Conservation (phyloP, 768 basidiomycete species). For the Gautieria morchelliformis region DNA sequence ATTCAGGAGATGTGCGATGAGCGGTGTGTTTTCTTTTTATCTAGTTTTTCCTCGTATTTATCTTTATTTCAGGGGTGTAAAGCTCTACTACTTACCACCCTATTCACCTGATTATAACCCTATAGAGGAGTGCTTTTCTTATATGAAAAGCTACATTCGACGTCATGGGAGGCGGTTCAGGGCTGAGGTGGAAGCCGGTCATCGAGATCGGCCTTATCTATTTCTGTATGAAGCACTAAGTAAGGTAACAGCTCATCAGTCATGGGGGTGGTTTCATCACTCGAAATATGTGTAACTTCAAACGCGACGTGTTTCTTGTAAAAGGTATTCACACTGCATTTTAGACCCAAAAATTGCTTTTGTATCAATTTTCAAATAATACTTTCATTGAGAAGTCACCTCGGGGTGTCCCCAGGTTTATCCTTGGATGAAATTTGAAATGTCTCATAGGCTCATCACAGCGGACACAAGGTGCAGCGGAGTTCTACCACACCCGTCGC, state of each 20-base stretch:
- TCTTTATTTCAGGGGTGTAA: constrained; percentile 13
- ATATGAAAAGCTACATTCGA: constrained; percentile 22
- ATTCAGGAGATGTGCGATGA: constrained; percentile 23
- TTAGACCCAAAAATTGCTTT: too few relatives aligned
- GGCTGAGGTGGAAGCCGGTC: neutral
- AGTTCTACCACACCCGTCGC: too few relatives aligned
- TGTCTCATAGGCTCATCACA: too few relatives aligned
- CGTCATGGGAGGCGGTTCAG: constrained; percentile 11
- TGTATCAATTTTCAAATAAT: too few relatives aligned
- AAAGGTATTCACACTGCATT: too few relatives aligned
- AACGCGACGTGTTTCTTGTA: too few relatives aligned
- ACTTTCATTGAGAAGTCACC: too few relatives aligned
- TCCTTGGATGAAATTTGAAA: too few relatives aligned
- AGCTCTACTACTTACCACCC: constrained; percentile 23
- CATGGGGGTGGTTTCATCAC: constrained; percentile 1
- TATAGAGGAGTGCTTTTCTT: constrained; percentile 26
- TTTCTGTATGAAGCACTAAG: neutral
- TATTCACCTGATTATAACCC: constrained; percentile 30
- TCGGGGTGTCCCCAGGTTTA: too few relatives aligned
- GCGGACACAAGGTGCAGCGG: too few relatives aligned
- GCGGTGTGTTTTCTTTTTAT: too few relatives aligned
- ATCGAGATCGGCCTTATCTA: neutral
- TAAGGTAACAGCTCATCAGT: neutral
- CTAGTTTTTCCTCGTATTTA: too few relatives aligned
- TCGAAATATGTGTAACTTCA: neutral